Conservation (phyloP, 2,329 filamentous ascomycete genomes). For the Orbilia ellipsospora region DNA sequence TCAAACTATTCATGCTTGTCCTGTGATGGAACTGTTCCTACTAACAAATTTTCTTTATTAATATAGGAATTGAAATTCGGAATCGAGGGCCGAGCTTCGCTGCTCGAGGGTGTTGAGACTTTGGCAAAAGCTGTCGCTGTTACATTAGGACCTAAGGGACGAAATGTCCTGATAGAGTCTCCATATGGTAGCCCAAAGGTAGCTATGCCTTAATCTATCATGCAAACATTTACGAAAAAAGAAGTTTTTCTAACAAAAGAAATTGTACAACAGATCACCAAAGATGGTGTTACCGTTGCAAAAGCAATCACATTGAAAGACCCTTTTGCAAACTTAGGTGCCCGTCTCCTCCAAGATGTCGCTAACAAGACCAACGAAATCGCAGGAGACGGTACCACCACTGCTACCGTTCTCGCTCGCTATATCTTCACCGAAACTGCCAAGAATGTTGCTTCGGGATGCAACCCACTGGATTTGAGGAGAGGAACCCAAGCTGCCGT, state of each 20-base stretch:
- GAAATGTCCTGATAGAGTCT: slow-evolving; percentile 98
- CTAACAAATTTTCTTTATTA: slow-evolving; percentile 57
- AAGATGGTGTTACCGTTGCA: slow-evolving; percentile 88
- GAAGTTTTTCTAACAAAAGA: slow-evolving; percentile 5
- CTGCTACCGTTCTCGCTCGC: slow-evolving; percentile 93
- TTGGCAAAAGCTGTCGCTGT: slow-evolving; percentile 95
- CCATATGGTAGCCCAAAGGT: slow-evolving; percentile 99
- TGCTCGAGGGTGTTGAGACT: slow-evolving; percentile 95
- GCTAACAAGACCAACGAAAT: slow-evolving; percentile 99
- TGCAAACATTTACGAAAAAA: neutral
- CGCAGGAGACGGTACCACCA: slow-evolving; percentile 98
- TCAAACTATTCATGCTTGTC: slow-evolving; percentile 6
- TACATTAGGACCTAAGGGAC: slow-evolving; percentile 95
- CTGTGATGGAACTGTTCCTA: slow-evolving; percentile 28
- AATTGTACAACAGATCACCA: slow-evolving; percentile 57
- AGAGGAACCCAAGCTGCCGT: slow-evolving; percentile 97
- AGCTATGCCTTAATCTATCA: slow-evolving; percentile 60
- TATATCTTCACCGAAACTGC: slow-evolving; percentile 99
- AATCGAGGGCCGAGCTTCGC: slow-evolving; percentile 87
- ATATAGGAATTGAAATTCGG: slow-evolving; percentile 94
- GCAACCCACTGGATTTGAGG: slow-evolving; percentile 99
- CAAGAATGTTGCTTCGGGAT: slow-evolving; percentile 99
- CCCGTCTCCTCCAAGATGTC: slow-evolving; percentile 94
- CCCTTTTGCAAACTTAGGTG: slow-evolving; percentile 99
- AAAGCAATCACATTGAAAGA: slow-evolving; percentile 88